Percentiles rank a stretch among this genome's conserved stretches.
Conservation (phyloP, 2,329 filamentous ascomycete species). For the Hypoxylon sp. region DNA sequence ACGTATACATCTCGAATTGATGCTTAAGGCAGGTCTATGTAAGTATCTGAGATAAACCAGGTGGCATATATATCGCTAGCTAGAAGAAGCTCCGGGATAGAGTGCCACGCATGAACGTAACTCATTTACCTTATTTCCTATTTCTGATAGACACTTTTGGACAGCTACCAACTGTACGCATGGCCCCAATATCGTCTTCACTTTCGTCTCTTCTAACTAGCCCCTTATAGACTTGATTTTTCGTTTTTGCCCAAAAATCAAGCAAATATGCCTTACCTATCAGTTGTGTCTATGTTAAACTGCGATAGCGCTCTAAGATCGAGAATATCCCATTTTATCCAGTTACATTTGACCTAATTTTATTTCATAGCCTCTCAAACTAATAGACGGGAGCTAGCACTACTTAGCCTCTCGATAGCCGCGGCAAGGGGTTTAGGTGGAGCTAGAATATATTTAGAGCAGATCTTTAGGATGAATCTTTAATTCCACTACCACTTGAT, state of each 20-base stretch:
- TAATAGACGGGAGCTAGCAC: background rate
- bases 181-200: background rate
- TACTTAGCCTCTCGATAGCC: background rate
- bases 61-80: too few species aligned
- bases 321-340: background rate
- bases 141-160: too few species aligned
- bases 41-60: too few species aligned
- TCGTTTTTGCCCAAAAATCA: background rate
- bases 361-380: background rate
- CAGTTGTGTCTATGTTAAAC: background rate
- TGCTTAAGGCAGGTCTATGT: too few species aligned
- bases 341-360: background rate
- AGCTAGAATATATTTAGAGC: background rate
- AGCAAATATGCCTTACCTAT: background rate
- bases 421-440: background rate
- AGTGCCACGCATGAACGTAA: too few species aligned
- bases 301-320: background rate
- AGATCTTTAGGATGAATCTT: background rate
- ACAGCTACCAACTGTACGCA: too few species aligned
- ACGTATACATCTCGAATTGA: too few species aligned
- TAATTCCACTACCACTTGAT: too few species aligned
- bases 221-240: background rate
- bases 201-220: background rate
- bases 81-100: too few species aligned
- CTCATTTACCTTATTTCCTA: too few species aligned